These are phyloP conservation scores for Pythium sukuiense DNA, from an alignment of 352 stramenopile genomes.

Conservation along the genomic window DNA sequence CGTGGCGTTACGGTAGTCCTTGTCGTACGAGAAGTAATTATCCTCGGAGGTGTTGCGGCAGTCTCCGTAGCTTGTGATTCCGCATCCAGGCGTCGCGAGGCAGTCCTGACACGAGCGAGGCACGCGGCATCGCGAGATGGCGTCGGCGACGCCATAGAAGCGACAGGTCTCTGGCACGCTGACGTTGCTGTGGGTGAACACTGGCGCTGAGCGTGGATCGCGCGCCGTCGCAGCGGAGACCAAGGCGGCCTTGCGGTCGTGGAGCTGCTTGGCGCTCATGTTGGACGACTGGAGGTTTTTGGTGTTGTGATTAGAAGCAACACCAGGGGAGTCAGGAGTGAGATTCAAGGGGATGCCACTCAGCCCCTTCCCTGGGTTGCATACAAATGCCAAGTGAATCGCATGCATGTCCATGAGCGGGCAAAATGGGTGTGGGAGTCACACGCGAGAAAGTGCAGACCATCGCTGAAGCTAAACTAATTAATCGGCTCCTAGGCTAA, in stretches of 20 bases:
- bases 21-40: not conserved
- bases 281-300: not conserved
- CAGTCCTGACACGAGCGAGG: slow-evolving; percentile 11
- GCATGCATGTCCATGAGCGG: not conserved
- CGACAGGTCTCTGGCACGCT: not conserved
- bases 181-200: not conserved
- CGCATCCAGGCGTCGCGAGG: slow-evolving; percentile 3
- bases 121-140: slow-evolving; percentile 3
- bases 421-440: too few species aligned
- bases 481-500: too few species aligned
- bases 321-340: too few species aligned
- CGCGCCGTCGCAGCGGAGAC: slow-evolving; percentile 4
- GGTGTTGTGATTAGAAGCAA: too few species aligned
- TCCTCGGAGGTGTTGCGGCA: not conserved
- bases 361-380: not conserved
- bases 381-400: not conserved
- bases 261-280: not conserved
- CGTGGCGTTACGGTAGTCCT: not conserved
- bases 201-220: not conserved
- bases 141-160: not conserved
- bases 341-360: too few species aligned
- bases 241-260: not conserved
- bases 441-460: too few species aligned
- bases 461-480: too few species aligned
- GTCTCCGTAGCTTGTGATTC: not conserved